Conservation (phyloP, 2,329 filamentous ascomycete species). For the Microascus cirrosus region DNA sequence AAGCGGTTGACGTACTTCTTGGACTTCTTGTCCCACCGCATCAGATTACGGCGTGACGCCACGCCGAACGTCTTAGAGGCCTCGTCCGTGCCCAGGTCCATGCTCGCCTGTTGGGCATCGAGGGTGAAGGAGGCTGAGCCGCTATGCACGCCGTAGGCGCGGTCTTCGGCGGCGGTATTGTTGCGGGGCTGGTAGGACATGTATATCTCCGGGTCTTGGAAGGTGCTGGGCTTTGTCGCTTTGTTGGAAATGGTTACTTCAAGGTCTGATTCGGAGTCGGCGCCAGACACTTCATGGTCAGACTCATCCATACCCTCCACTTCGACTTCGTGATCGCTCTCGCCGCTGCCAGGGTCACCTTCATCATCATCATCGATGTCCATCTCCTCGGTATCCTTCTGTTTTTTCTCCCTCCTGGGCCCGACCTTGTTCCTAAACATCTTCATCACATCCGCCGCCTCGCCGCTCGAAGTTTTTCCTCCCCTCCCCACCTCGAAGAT, state of each 20-base stretch:
- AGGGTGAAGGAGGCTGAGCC: slow-evolving; percentile 70
- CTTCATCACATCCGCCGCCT: slow-evolving; percentile 67
- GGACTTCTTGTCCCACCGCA: slow-evolving; percentile 95
- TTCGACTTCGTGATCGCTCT: slow-evolving; percentile 17
- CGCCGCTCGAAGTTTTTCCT: slow-evolving; percentile 48
- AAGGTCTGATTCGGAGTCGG: slow-evolving; percentile 51
- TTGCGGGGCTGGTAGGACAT: slow-evolving; percentile 89
- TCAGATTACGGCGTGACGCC: slow-evolving; percentile 49
- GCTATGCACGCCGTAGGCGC: slow-evolving; percentile 85
- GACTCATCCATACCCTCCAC: slow-evolving; percentile 29
- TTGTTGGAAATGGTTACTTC: slow-evolving; percentile 61
- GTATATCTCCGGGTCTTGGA: slow-evolving; percentile 81
- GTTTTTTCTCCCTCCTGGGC: slow-evolving; percentile 34
- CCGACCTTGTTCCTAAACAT: slow-evolving; percentile 59
- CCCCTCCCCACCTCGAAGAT: slow-evolving; percentile 88
- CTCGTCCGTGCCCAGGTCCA: slow-evolving; percentile 91
- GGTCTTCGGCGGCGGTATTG: slow-evolving; percentile 74
- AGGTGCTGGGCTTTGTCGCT: slow-evolving; percentile 45
- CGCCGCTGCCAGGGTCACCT: slow-evolving; percentile 17
- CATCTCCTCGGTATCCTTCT: slow-evolving; percentile 22
- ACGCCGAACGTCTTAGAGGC: slow-evolving; percentile 67
- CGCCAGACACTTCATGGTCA: not conserved
- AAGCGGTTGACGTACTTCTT: slow-evolving; percentile 87
- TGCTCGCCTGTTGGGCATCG: slow-evolving; percentile 74
- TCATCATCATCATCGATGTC: slow-evolving; percentile 18